Conservation (phyloP, 2,329 filamentous ascomycete genomes). For the Fusarium sp. region DNA sequence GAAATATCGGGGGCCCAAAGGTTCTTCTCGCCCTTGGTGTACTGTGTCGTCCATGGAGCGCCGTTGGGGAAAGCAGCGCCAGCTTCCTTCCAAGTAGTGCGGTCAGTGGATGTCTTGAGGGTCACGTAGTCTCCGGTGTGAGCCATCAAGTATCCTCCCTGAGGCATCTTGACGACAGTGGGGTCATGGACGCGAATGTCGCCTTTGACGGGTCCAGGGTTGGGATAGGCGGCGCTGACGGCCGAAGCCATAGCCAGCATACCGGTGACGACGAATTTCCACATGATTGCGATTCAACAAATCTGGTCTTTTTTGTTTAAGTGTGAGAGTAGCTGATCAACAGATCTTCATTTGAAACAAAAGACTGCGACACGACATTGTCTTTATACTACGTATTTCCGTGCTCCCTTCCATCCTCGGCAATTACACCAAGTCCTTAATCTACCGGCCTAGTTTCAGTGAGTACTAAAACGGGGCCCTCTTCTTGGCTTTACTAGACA, state of each 20-base stretch:
- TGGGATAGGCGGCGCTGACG: conserved; percentile 15
- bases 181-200: conserved; percentile 49
- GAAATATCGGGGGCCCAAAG: conserved; percentile 68
- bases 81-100: conserved; percentile 49
- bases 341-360: conserved; percentile 8
- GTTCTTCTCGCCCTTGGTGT: conserved; percentile 48
- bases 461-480: conserved; percentile 4
- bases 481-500: neutral
- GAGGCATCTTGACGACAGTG: conserved; percentile 47
- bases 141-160: conserved; percentile 48
- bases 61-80: conserved; percentile 50
- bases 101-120: conserved; percentile 52
- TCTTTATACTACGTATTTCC: conserved; percentile 9
- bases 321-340: neutral
- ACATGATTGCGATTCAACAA: conserved; percentile 13
- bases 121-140: conserved; percentile 46
- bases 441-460: conserved; percentile 18
- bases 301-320: neutral
- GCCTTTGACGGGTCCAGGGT: conserved; percentile 46
- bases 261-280: conserved; percentile 40
- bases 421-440: conserved; percentile 16
- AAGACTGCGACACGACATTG: neutral
- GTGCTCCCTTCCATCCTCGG: neutral
- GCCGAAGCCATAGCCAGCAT: conserved; percentile 39
- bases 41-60: conserved; percentile 50